A percentile compares a stretch with the other conserved stretches of the same genome.
Evolutionary conservation across 2,329 filamentous ascomycete species (phyloP).

Genomic region (Clonostachys rhizophaga): DNA sequence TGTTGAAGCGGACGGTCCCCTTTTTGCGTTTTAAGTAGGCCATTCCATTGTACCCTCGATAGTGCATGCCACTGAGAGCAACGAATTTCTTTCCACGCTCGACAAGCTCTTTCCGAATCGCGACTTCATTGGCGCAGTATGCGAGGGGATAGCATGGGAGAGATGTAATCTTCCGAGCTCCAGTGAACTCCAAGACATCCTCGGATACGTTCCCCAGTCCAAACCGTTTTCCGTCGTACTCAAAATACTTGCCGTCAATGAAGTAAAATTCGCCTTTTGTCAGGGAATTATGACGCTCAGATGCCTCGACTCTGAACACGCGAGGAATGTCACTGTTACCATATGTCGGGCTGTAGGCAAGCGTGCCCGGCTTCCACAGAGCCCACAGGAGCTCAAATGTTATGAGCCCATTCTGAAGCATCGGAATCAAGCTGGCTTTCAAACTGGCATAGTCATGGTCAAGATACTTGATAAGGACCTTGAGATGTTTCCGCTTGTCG

Average conservation of each 20-base stretch:
- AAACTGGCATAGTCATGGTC: constrained; percentile 74
- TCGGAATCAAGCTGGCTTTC: constrained; percentile 73
- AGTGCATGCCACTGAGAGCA: constrained; percentile 74
- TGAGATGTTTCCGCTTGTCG: constrained; percentile 60
- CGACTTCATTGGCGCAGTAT: constrained; percentile 70
- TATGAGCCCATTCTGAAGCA: constrained; percentile 78
- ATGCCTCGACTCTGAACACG: constrained; percentile 76
- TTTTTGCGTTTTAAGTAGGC: constrained; percentile 82
- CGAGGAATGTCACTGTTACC: constrained; percentile 71
- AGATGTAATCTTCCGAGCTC: constrained; percentile 76
- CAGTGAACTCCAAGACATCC: constrained; percentile 72
- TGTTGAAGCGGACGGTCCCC: constrained; percentile 66
- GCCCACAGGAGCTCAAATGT: constrained; percentile 89
- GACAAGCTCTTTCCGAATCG: constrained; percentile 62
- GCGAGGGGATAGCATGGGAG: constrained; percentile 72
- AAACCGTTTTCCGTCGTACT: constrained; percentile 84
- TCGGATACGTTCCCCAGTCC: constrained; percentile 68
- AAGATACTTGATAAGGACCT: constrained; percentile 71
- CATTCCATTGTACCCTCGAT: constrained; percentile 77
- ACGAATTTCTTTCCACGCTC: constrained; percentile 84
- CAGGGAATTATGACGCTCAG: constrained; percentile 64
- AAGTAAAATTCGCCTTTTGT: constrained; percentile 71
- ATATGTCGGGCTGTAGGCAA: constrained; percentile 75
- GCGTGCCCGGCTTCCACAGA: constrained; percentile 80
- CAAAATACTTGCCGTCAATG: constrained; percentile 75